Evolutionary conservation across 1,139 yeast species (phyloP).

Genomic region (Hanseniaspora gamundiae): DNA sequence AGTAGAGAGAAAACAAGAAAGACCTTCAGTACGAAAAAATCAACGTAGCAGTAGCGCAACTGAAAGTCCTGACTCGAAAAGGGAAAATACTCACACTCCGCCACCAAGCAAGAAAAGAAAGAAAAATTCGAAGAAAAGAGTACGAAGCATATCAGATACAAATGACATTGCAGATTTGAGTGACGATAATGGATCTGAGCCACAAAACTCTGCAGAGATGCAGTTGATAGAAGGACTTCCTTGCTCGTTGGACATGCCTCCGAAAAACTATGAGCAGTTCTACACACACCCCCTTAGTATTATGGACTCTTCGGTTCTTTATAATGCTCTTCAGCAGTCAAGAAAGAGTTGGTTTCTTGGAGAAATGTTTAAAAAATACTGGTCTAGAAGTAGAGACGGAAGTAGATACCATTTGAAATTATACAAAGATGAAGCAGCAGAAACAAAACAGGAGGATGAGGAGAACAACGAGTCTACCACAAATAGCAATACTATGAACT

Average conservation of each 20-base stretch:
- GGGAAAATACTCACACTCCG: no score
- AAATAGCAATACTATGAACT: conserved; percentile 26
- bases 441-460: conserved; percentile 3
- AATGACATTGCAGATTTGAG: no score
- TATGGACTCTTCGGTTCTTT: conserved; percentile 61
- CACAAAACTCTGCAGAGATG: not conserved
- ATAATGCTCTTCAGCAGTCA: conserved; percentile 63
- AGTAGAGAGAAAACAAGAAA: no score
- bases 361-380: conserved; percentile 65
- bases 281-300: conserved; percentile 57
- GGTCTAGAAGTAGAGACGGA: conserved; percentile 47
- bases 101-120: not conserved
- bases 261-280: conserved; percentile 34
- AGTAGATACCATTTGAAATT: conserved; percentile 21
- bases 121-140: not conserved
- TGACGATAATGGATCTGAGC: no score
- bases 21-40: no score
- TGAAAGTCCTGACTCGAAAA: no score
- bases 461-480: conserved; percentile 32
- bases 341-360: conserved; percentile 62
- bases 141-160: not conserved
- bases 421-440: conserved; percentile 11
- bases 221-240: conserved; percentile 63
- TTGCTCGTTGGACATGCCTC: conserved; percentile 48
- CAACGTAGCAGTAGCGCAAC: no score